A percentile compares a stretch with the other conserved stretches of the same genome.
Evolutionary conservation across 257 asterid species (phyloP).

Genomic region (Orobanche coerulescens): DNA sequence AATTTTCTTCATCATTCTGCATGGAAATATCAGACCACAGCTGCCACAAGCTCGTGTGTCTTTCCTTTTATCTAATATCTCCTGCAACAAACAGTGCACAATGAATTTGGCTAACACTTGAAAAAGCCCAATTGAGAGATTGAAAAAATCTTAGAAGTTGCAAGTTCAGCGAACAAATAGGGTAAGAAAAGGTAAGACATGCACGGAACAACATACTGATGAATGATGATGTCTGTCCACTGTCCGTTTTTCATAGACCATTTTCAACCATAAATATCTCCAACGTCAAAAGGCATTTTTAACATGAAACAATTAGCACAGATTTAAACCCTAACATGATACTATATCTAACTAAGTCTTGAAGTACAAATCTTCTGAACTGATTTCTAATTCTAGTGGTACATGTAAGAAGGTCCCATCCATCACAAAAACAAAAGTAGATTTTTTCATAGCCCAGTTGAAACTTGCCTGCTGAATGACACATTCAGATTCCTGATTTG

Average conservation of each 20-base stretch:
- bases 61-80: conserved; percentile 33
- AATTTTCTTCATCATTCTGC: conserved; percentile 61
- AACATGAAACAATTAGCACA: neutral
- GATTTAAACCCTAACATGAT: neutral
- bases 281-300: conserved; percentile 1
- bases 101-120: conserved; percentile 19
- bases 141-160: neutral
- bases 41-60: conserved; percentile 58
- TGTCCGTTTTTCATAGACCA: neutral
- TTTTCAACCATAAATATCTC: neutral
- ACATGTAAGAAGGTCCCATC: neutral
- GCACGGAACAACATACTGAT: neutral
- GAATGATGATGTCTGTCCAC: too few relatives aligned
- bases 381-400: neutral
- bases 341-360: neutral
- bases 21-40: conserved; percentile 59
- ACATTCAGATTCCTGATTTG: conserved; percentile 63
- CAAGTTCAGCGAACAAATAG: conserved; percentile 1
- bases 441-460: conserved; percentile 1
- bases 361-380: neutral
- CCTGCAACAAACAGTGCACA: conserved; percentile 37
- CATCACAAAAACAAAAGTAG: conserved; percentile 4
- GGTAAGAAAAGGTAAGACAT: conserved; percentile 5
- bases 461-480: conserved; percentile 57
- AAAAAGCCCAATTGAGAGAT: conserved; percentile 12